Evolutionary conservation across 179 eudicot genomes (phyloP), one percentile per base, ranked within the genome.

Genomic region (Beta lomatogona): DNA sequence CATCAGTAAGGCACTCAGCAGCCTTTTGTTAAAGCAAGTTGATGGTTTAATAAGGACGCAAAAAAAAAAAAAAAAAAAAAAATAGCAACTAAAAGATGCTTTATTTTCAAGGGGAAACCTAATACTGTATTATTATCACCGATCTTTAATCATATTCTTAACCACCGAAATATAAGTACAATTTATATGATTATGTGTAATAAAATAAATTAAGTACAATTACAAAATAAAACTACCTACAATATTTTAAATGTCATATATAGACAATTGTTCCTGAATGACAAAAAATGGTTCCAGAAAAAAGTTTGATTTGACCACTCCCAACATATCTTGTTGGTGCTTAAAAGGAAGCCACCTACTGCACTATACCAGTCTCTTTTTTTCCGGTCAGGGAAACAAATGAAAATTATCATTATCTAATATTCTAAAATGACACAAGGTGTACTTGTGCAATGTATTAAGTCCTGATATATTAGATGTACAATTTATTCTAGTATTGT

Each of bases 101-200:
- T 53, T 73, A 15, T 73, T 72, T 52, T 53, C 31, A 71, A 71
- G 15, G 19, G 22, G 25, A 70, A 70, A 70, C 59, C 41, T 53
- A 22, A 72, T 53, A 50, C 18, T 36, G 41, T 36, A 36, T 36
- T 36, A 36, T 36, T 36, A 36, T 36, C 41, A 36, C 41, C 4
- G 8, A 45, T 18, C 44, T 41, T 69, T 19, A 25, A 12, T 22
- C 12, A 21, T 12, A 73, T 55, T 15, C 63, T 36, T 31, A 75
- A 57, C 77, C 63, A 73, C 64, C 28, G 21, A 73, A 73, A 73
- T 73, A 73, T 55, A 28, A 71, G 16, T 45, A 69, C 73, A 19
- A 7, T 6, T 19, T 69, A 45, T 3, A 46, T 45, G 14, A 69
- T 45, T 44, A 69, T 44, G 14, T 44, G 19, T 25, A 66, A 19